A percentile compares a stretch with the other conserved stretches of the same genome.
phyloP scores from a whole-genome alignment of 352 stramenopile species.

The Phytophthora macrochlamydospora region DNA sequence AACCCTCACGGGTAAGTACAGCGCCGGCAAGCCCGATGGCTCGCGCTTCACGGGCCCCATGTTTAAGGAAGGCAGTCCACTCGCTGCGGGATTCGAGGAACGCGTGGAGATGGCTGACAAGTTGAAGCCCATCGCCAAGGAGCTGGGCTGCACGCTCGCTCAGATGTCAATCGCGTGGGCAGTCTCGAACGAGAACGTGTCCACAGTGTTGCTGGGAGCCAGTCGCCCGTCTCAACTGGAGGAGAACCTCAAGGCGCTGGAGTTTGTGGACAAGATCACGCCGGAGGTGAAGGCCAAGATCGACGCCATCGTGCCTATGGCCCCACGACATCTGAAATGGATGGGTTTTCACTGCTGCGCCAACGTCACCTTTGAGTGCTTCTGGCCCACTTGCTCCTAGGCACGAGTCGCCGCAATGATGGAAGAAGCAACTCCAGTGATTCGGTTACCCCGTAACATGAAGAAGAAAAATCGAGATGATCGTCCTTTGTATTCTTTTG shows the following conservation, averaged over 20 bases:
- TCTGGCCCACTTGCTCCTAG: neutral
- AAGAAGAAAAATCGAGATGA: no score
- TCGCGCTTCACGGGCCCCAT: constrained; percentile 4
- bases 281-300: constrained; percentile 13
- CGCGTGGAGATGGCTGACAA: constrained; percentile 29
- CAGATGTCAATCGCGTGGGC: constrained; percentile 57
- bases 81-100: constrained; percentile 10
- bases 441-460: no score
- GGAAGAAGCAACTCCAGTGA: no score
- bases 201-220: constrained; percentile 58
- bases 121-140: constrained; percentile 41
- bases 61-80: constrained; percentile 3
- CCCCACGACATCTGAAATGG: constrained; percentile 8
- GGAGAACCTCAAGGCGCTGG: constrained; percentile 12
- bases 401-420: neutral
- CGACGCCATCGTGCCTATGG: constrained; percentile 6
- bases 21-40: constrained; percentile 2
- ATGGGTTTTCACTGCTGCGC: neutral
- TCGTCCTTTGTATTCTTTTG: no score
- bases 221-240: constrained; percentile 20
- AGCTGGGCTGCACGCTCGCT: constrained; percentile 27
- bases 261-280: constrained; percentile 14
- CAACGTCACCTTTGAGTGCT: neutral
- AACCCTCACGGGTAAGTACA: constrained; percentile 14
- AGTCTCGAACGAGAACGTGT: constrained; percentile 53